A percentile compares a stretch with the other conserved stretches of the same genome.
Conservation (phyloP, 139 green algal species). For the Auxenochlorella pyrenoidosa region DNA sequence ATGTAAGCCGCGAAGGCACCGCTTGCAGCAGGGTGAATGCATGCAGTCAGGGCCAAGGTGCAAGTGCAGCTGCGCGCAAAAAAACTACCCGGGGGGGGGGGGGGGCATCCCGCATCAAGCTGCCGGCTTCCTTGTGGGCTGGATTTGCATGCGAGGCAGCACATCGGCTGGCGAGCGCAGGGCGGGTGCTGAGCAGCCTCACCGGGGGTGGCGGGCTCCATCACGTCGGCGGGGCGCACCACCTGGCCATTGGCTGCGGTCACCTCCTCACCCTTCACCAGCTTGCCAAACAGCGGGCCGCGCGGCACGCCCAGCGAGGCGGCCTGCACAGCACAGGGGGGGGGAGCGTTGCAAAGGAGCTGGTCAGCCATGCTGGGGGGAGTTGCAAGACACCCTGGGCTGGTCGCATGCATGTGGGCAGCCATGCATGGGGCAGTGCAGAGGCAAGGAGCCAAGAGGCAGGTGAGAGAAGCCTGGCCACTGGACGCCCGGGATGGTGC, state of each 20-base stretch:
- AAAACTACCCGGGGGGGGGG: too few species aligned
- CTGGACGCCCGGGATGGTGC: too few species aligned
- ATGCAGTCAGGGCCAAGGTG: background rate
- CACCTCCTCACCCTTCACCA: conserved; percentile 81
- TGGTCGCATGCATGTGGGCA: too few species aligned
- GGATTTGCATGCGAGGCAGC: background rate
- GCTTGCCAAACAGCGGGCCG: conserved; percentile 75
- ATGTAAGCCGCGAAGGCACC: background rate
- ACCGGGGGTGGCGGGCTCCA: conserved; percentile 71
- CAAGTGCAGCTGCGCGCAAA: too few species aligned
- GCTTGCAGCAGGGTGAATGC: background rate
- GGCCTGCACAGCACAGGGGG: conserved; percentile 45
- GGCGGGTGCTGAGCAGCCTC: background rate
- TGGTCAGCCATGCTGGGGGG: background rate
- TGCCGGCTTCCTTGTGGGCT: background rate
- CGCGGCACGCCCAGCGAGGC: conserved; percentile 74
- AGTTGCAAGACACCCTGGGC: too few species aligned
- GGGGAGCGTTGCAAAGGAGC: background rate
- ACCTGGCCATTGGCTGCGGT: conserved; percentile 52
- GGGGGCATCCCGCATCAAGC: too few species aligned
- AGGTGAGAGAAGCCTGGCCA: too few species aligned
- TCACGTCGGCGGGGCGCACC: conserved; percentile 76
- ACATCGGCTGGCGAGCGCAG: background rate
- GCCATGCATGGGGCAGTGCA: too few species aligned
- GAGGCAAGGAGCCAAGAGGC: too few species aligned